Percentiles rank a stretch among this genome's conserved stretches.
Evolutionary conservation across 768 basidiomycete genomes (phyloP).

Genomic region (Filobasidium floriforme): DNA sequence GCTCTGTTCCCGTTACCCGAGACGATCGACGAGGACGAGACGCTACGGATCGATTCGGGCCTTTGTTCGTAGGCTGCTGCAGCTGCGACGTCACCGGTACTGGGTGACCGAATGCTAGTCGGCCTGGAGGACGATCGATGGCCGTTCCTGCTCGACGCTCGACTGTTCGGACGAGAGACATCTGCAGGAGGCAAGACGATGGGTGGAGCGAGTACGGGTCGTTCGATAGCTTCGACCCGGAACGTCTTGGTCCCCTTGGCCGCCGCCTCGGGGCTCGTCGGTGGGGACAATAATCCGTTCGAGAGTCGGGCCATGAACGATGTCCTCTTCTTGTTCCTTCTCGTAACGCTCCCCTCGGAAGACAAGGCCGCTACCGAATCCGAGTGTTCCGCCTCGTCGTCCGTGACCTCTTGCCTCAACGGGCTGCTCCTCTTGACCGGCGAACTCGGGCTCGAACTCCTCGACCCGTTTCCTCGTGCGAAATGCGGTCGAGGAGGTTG

Average conservation of each 20-base stretch:
- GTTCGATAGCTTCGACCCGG: not conserved
- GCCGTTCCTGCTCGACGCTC: not conserved
- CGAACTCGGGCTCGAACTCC: conserved; percentile 26
- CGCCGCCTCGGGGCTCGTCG: conserved; percentile 6
- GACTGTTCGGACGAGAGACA: not conserved
- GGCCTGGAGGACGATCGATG: not conserved
- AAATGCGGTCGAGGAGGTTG: conserved; percentile 24
- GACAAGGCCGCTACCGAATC: not conserved
- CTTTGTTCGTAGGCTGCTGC: not conserved
- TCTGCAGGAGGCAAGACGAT: conserved; percentile 5
- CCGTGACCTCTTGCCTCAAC: conserved; percentile 38
- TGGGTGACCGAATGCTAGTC: not conserved
- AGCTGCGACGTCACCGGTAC: not conserved
- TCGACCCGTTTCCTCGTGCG: conserved; percentile 21
- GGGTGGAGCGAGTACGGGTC: conserved; percentile 5
- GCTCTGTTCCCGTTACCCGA: not conserved
- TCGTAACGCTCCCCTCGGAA: not conserved
- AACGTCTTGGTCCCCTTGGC: conserved; percentile 7
- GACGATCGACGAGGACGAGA: not conserved
- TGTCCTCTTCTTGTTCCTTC: conserved; percentile 7
- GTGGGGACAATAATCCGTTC: not conserved
- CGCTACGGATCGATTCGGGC: not conserved
- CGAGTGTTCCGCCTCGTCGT: conserved; percentile 21
- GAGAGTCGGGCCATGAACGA: conserved; percentile 3
- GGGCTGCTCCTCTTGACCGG: conserved; percentile 37